Percentiles rank a stretch among this genome's conserved stretches.
phyloP scores from a whole-genome alignment of 1,139 yeast genomes.

The Spencermartinsiella ligniputridi region DNA sequence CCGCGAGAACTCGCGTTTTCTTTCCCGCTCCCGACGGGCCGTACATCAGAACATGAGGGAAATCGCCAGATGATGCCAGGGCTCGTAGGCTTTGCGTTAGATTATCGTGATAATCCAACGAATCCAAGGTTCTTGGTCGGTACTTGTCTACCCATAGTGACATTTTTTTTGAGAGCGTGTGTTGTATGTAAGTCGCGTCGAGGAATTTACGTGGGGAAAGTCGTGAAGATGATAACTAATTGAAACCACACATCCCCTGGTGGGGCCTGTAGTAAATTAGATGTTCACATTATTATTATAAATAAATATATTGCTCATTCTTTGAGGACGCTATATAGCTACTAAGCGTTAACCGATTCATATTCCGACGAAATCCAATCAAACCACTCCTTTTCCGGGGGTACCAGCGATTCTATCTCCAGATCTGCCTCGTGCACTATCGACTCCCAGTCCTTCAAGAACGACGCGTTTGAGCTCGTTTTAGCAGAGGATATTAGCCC shows the following conservation, averaged over 20 bases:
- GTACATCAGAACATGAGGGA: slow-evolving; percentile 86
- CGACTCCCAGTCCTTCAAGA: background rate
- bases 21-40: slow-evolving; percentile 98
- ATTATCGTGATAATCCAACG: slow-evolving; percentile 60
- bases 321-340: too few relatives aligned
- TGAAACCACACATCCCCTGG: too few relatives aligned
- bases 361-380: background rate
- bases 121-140: slow-evolving; percentile 66
- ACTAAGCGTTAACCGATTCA: background rate
- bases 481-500: background rate
- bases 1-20: slow-evolving; percentile 84
- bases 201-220: too few relatives aligned
- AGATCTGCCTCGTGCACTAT: background rate
- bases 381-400: background rate
- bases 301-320: too few relatives aligned
- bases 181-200: too few relatives aligned
- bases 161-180: too few relatives aligned
- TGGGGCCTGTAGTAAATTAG: too few relatives aligned
- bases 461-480: background rate
- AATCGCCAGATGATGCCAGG: slow-evolving; percentile 62
- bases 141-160: slow-evolving; percentile 96
- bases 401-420: background rate
- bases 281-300: too few relatives aligned
- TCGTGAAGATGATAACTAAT: too few relatives aligned
- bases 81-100: slow-evolving; percentile 63